phyloP scores from a whole-genome alignment of 2,329 filamentous ascomycete genomes.

The Berkeleyomyces basicola region DNA sequence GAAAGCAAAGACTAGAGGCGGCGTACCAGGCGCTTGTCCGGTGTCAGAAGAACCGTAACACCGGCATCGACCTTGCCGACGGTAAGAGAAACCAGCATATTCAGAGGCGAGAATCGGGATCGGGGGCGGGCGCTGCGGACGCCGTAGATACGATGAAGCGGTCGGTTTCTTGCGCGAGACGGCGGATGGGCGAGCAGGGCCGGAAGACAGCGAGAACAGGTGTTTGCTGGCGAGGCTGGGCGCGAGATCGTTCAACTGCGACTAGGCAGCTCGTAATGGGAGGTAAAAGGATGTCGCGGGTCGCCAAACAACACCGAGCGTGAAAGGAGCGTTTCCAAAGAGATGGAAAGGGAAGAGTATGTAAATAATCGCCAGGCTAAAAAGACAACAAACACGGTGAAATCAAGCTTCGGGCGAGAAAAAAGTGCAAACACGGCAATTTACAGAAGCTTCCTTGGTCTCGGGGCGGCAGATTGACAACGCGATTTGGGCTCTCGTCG shows the following conservation, averaged over 20 bases:
- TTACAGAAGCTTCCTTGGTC: too few relatives aligned
- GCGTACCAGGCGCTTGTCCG: conserved; percentile 87
- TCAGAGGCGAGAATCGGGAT: conserved; percentile 7
- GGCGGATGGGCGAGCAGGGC: neutral
- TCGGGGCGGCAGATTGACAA: neutral
- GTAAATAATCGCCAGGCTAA: too few relatives aligned
- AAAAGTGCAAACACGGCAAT: neutral
- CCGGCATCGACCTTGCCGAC: conserved; percentile 99
- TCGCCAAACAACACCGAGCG: neutral
- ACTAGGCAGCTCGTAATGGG: neutral
- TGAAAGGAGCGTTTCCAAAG: too few relatives aligned
- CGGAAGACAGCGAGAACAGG: neutral
- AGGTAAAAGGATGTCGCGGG: neutral
- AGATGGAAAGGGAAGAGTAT: too few relatives aligned
- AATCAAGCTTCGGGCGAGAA: neutral
- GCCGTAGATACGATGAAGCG: neutral
- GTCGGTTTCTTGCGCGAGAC: too few relatives aligned
- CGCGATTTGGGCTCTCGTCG: neutral
- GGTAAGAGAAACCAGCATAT: conserved; percentile 90
- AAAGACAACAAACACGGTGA: too few relatives aligned
- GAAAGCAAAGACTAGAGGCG: neutral
- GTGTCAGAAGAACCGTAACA: conserved; percentile 88
- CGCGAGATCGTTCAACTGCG: neutral
- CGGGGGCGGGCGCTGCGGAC: neutral
- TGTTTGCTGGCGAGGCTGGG: neutral